These are phyloP conservation scores for Erodium chrysanthum DNA, from an alignment of 441 rosid species.

Conservation along the genomic window DNA sequence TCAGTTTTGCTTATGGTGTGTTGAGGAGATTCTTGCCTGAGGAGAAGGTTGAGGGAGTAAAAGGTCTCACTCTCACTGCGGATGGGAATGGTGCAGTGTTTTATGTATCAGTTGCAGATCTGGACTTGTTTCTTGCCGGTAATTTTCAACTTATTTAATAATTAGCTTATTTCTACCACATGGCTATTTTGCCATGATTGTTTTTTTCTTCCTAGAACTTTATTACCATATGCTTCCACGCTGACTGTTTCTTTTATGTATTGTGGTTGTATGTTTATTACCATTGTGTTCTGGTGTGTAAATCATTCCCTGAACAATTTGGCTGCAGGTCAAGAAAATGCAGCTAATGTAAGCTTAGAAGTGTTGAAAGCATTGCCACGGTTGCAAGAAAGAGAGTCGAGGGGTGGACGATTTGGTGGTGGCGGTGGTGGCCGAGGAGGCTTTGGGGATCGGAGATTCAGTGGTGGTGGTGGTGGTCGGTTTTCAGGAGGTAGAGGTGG, in stretches of 20 bases:
- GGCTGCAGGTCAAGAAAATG: constrained; percentile 51
- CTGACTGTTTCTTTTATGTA: neutral
- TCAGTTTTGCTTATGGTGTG: constrained; percentile 49
- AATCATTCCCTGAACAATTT: neutral
- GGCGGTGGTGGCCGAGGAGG: constrained; percentile 37
- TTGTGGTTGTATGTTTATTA: neutral
- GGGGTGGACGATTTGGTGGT: constrained; percentile 38
- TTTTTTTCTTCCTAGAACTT: neutral
- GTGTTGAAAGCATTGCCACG: constrained; percentile 58
- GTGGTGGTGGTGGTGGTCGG: constrained; percentile 24
- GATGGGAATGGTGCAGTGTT: constrained; percentile 77
- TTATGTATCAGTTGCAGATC: constrained; percentile 53
- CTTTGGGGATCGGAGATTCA: constrained; percentile 23
- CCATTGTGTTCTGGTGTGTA: neutral
- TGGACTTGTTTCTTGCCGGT: constrained; percentile 57
- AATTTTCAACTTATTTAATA: neutral
- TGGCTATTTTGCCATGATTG: neutral
- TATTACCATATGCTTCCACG: neutral
- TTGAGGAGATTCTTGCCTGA: constrained; percentile 81
- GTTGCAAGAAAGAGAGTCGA: constrained; percentile 64
- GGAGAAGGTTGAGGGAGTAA: constrained; percentile 64
- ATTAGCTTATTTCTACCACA: neutral
- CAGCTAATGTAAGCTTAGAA: constrained; percentile 52
- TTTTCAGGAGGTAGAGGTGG: constrained; percentile 41
- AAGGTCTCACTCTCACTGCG: constrained; percentile 62